Evolutionary conservation across 1,139 yeast species (phyloP).

Genomic region (Diutina siamensis): DNA sequence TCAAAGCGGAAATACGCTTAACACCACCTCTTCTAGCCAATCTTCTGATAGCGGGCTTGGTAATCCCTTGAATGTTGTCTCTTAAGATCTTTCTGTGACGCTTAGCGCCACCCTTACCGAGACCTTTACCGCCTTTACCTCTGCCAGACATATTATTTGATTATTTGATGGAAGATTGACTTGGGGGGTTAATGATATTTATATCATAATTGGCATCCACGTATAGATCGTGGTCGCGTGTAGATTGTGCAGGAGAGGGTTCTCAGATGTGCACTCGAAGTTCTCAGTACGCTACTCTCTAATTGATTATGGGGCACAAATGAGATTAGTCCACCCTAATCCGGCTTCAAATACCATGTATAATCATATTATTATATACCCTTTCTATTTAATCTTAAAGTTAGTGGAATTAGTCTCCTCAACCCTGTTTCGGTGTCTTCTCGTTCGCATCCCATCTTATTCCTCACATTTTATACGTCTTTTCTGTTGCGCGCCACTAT

Average conservation of each 20-base stretch:
- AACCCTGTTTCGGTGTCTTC: not conserved
- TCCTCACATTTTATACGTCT: not conserved
- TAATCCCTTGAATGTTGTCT: slow-evolving; percentile 99
- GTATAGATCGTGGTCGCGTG: slow-evolving; percentile 1
- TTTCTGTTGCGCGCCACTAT: not conserved
- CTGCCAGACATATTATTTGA: slow-evolving; percentile 79
- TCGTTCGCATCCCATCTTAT: not conserved
- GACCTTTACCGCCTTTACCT: slow-evolving; percentile 99
- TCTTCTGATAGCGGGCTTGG: slow-evolving; percentile 99
- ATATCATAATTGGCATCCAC: not conserved
- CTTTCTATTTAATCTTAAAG: too few species aligned
- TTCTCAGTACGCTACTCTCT: not conserved
- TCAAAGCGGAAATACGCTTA: slow-evolving; percentile 97
- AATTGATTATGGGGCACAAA: not conserved
- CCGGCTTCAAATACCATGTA: too few species aligned
- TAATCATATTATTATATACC: too few species aligned
- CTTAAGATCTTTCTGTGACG: slow-evolving; percentile 99
- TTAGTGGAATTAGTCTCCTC: too few species aligned
- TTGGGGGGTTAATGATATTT: slow-evolving; percentile 12
- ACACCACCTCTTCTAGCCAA: slow-evolving; percentile 99
- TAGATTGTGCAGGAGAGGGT: not conserved
- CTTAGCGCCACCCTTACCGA: slow-evolving; percentile 99
- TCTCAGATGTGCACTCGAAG: not conserved
- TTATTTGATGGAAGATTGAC: not conserved
- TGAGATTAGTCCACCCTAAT: too few species aligned